Evolutionary conservation across 2,329 filamentous ascomycete species (phyloP), one percentile per base, ranked within the genome.

Genomic region (Biscogniauxia marginata): DNA sequence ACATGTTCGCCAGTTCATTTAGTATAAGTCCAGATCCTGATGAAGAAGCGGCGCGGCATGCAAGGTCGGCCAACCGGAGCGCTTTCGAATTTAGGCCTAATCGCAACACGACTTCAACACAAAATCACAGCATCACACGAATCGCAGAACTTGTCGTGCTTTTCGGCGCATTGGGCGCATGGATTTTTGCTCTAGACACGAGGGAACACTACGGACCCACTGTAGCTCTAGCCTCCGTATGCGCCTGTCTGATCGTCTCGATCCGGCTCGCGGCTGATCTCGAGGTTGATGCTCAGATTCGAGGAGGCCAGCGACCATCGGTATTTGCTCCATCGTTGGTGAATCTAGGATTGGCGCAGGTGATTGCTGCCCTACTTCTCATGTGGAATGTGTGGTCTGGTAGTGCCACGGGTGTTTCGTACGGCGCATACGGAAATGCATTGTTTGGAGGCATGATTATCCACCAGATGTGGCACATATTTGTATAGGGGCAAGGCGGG

Each of bases 1-100:
- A 58, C 48, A 67, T 72, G 64, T 71, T 72, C 56, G 69, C 65
- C 7, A 65, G 50, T 45, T 71, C 69, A 3, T 72, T 72, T 46
- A 72, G 64, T 49, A 65, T 72, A 23, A 70, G 66, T 50, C 69
- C 69, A 21, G 56, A 55, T 44, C 68, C 67, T 45, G 69, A 71
- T 24, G 65, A 67, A 16, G 58, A 57, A 20, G 50, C 34, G 45
- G 57, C 53, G 8, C 54, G 59, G 8, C 48, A 46, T 4, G 20
- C 49, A 9, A 59, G 54, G 47, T 39, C 47, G 1, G 46, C 20
- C 20, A 30, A 46, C 19, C 48, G 44, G 21, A 46, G 30, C 23
- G 20, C 20, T 18, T 46, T 55, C 20, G 13, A 56, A 5, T 52
- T 59, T 34, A 24, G 49, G 5, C 6, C 48, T 34, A 45, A 30